Percentiles rank a stretch among this genome's conserved stretches.
These are phyloP conservation scores for Talaromyces nanjingensis DNA, from an alignment of 495 filamentous ascomycete genomes.

Conservation along the genomic window DNA sequence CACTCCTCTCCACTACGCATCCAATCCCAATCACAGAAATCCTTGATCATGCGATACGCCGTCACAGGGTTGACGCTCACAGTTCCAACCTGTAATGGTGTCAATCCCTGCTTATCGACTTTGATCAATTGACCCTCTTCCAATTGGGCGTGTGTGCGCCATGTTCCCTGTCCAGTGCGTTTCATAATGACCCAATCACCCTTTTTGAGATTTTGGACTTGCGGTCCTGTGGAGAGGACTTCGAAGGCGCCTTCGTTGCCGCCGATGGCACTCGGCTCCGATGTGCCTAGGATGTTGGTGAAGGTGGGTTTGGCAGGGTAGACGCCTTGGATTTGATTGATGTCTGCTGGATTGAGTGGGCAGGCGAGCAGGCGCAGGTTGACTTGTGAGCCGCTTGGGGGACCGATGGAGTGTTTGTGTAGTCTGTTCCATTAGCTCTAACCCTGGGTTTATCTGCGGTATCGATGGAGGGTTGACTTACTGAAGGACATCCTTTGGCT, in stretches of 20 bases:
- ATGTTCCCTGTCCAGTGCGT: slow-evolving; percentile 74
- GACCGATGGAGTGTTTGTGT: slow-evolving; percentile 76
- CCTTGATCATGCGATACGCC: slow-evolving; percentile 84
- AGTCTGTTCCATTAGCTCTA: slow-evolving; percentile 38
- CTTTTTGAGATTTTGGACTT: slow-evolving; percentile 45
- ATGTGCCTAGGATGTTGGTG: slow-evolving; percentile 63
- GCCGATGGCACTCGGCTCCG: slow-evolving; percentile 61
- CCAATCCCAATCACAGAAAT: slow-evolving; percentile 60
- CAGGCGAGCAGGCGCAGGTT: slow-evolving; percentile 74
- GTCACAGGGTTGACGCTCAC: slow-evolving; percentile 88
- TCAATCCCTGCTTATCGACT: slow-evolving; percentile 63
- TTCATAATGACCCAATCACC: slow-evolving; percentile 95
- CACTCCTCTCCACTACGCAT: slow-evolving; percentile 54
- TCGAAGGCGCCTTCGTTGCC: slow-evolving; percentile 95
- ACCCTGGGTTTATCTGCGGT: no score
- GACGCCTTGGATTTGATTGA: slow-evolving; percentile 95
- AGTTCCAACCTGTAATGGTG: slow-evolving; percentile 68
- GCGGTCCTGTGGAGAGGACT: slow-evolving; percentile 57
- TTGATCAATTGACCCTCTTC: slow-evolving; percentile 56
- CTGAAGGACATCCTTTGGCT: slow-evolving; percentile 74
- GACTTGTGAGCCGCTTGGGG: slow-evolving; percentile 53
- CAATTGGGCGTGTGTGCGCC: slow-evolving; percentile 82
- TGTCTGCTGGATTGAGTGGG: slow-evolving; percentile 94
- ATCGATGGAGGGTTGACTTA: slow-evolving; percentile 28
- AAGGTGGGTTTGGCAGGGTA: slow-evolving; percentile 82